Evolutionary conservation across 768 basidiomycete genomes (phyloP), one percentile per base, ranked within the genome.

Genomic region (Mrakia gelida): DNA sequence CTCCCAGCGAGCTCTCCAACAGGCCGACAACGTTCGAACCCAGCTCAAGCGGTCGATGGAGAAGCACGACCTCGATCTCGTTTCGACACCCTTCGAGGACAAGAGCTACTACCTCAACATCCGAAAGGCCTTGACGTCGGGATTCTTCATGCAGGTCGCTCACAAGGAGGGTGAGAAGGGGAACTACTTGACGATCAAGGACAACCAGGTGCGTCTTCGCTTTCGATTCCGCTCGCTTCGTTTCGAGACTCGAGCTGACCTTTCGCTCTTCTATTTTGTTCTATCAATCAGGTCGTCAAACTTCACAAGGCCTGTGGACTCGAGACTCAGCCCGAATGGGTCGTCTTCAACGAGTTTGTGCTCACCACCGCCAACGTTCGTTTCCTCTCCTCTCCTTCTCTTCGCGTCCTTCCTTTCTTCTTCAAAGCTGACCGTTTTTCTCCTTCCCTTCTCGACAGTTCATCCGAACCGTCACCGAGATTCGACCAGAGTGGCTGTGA

Each of bases 101-200:
- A 87, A 87, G 82, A 92, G 91, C 82, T 88, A 91, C 80, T 80
- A 80, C 84, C 80, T 86, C 74, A 91, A 91, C 80, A 90, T 98
- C 76, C 89, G 94, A 38, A 90, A 91, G 84, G 91, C 92, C 0
- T 87, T 98, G 30, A 91, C 92, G 7, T 92, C 91, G 81, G 97
- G 95, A 1, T 99, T 93, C 88, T 99, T 98, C 86, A 98, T 97
- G 96, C 96, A 98, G 83, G 90, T 94, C 18, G 97, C 95, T 10
- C 94, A 97, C 84, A 92, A 93, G 84, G 94, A 95, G 83, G 93
- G 93, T 4, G 93, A 94, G 83, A 95, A 93, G 84, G 84, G 91
- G 3, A 88, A 88, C 75, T 98, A 99, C 83, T 79, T 91, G 80
- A 99, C 95, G 0, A 90, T 97, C 78, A 98, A 98, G 86, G 96